Percentiles rank a stretch among this genome's conserved stretches.
Evolutionary conservation across 129 eudicot genomes (phyloP).

Genomic region (Heracleum sosnowskyi): DNA sequence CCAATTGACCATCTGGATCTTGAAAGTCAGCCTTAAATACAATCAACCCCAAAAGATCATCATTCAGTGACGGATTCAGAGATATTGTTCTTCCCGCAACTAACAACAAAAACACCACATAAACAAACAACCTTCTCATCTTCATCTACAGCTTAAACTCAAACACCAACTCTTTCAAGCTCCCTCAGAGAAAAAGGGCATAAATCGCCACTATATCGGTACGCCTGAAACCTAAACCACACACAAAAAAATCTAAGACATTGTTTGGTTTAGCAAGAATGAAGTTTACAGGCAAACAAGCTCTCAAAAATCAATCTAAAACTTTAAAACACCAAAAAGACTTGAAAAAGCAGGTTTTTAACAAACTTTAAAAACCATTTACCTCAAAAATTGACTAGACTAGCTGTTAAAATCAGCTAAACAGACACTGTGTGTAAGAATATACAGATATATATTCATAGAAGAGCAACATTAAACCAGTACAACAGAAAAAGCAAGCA

Average conservation of each 20-base stretch:
- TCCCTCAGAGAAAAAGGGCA: background rate
- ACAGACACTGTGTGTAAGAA: too few relatives aligned
- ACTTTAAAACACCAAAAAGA: background rate
- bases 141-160: background rate
- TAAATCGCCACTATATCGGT: background rate
- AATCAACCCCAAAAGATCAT: slow-evolving; percentile 6
- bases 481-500: too few relatives aligned
- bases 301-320: too few relatives aligned
- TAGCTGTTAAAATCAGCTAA: background rate
- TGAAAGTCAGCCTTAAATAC: slow-evolving; percentile 14
- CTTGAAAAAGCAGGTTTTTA: background rate
- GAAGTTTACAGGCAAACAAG: slow-evolving; percentile 2
- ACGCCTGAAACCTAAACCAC: background rate
- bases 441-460: too few relatives aligned
- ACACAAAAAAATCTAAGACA: background rate
- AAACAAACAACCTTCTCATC: slow-evolving; percentile 8
- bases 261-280: background rate
- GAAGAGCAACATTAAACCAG: too few relatives aligned
- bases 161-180: background rate
- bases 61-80: slow-evolving; percentile 8
- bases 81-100: background rate
- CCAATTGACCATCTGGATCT: slow-evolving; percentile 3
- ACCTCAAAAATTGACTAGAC: background rate
- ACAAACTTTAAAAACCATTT: background rate
- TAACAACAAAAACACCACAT: background rate